Percentiles rank a stretch among this genome's conserved stretches.
These are phyloP conservation scores for Amylocystis lapponica DNA, from an alignment of 768 basidiomycete species.

Conservation along the genomic window DNA sequence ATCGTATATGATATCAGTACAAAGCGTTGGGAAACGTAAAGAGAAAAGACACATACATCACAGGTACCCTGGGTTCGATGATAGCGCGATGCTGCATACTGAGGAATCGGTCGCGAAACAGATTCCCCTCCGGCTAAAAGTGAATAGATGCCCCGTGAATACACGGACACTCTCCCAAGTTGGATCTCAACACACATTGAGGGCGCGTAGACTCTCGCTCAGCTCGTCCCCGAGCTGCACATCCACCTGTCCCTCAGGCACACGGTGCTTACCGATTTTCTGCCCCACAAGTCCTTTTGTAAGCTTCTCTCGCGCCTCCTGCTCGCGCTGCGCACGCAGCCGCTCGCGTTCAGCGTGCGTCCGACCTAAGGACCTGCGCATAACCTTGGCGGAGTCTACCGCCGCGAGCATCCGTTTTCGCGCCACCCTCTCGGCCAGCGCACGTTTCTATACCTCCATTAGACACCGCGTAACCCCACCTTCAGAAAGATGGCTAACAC, in stretches of 20 bases:
- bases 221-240: constrained; percentile 92
- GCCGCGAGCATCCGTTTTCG: constrained; percentile 57
- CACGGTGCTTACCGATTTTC: constrained; percentile 74
- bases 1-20: constrained; percentile 2
- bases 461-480: not conserved
- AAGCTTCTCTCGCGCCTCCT: constrained; percentile 42
- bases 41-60: constrained; percentile 46
- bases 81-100: constrained; percentile 85
- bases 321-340: constrained; percentile 33
- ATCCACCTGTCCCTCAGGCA: constrained; percentile 61
- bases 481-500: constrained; percentile 11
- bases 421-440: constrained; percentile 50
- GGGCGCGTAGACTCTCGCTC: constrained; percentile 71
- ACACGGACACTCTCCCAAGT: too few relatives aligned
- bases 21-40: not conserved
- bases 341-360: constrained; percentile 34
- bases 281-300: constrained; percentile 66
- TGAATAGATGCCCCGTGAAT: too few relatives aligned
- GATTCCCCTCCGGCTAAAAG: constrained; percentile 82
- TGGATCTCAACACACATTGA: constrained; percentile 58
- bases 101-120: constrained; percentile 84
- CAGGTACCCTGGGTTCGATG: constrained; percentile 78
- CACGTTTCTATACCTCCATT: constrained; percentile 53
- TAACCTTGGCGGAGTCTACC: constrained; percentile 46
- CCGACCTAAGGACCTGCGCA: constrained; percentile 41